These are phyloP conservation scores for Pleurotus citrinopileatus DNA, from an alignment of 768 basidiomycete genomes.

Conservation along the genomic window DNA sequence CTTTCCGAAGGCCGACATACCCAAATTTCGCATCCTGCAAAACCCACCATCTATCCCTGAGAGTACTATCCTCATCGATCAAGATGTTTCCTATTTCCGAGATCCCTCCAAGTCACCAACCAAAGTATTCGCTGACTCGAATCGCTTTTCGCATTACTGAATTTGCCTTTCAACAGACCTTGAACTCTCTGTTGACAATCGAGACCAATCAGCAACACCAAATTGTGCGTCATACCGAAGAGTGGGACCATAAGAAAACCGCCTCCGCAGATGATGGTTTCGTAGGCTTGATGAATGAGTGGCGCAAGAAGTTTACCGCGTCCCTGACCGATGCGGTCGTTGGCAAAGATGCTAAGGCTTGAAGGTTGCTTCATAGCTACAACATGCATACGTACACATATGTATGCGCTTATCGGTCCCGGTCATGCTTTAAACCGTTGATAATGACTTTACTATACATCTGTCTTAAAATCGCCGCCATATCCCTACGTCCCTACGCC, in stretches of 20 bases:
- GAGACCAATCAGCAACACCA: conserved; percentile 34
- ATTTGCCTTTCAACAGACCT: conserved; percentile 17
- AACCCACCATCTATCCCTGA: conserved; percentile 34
- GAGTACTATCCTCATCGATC: conserved; percentile 41
- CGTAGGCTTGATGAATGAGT: conserved; percentile 41
- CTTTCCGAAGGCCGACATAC: conserved; percentile 40
- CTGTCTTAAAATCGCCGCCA: too few species aligned
- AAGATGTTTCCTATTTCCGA: conserved; percentile 44
- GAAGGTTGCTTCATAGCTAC: not conserved
- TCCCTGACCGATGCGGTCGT: conserved; percentile 31
- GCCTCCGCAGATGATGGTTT: conserved; percentile 38
- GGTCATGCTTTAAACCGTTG: too few species aligned
- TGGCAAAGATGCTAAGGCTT: conserved; percentile 14
- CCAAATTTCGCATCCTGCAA: conserved; percentile 36
- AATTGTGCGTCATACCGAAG: conserved; percentile 37
- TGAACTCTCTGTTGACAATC: conserved; percentile 42
- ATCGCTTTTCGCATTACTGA: not conserved
- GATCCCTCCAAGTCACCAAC: conserved; percentile 34
- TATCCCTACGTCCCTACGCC: too few species aligned
- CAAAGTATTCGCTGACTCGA: conserved; percentile 26
- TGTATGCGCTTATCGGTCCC: conserved; percentile 2
- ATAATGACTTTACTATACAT: too few species aligned
- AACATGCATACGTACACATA: not conserved
- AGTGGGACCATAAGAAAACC: conserved; percentile 42
- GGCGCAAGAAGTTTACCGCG: conserved; percentile 40